These are phyloP conservation scores for Bipolaris oryzae DNA, from an alignment of 2,329 filamentous ascomycete species.

Conservation along the genomic window DNA sequence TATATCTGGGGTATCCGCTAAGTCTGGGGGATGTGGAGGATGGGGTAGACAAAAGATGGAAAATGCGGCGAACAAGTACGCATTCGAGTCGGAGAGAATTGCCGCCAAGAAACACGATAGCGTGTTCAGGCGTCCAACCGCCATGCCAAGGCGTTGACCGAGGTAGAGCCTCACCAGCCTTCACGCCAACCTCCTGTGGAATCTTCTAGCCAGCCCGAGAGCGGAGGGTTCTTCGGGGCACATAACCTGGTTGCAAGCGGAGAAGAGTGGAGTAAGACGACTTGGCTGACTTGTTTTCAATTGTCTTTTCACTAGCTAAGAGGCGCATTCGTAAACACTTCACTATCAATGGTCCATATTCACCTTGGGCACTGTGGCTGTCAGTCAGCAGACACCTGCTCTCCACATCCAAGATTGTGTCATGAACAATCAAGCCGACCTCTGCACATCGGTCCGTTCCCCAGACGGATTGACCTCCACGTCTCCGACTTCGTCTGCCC, in stretches of 20 bases:
- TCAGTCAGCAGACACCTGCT: not conserved
- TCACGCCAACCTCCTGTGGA: not conserved
- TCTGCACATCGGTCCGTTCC: not conserved
- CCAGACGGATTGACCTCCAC: not conserved
- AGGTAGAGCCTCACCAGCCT: constrained; percentile 9
- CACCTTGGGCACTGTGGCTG: not conserved
- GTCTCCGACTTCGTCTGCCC: constrained; percentile 1
- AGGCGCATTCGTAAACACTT: not conserved
- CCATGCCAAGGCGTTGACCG: not conserved
- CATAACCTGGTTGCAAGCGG: not conserved
- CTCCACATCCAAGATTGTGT: not conserved
- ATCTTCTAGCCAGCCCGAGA: not conserved
- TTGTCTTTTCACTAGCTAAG: not conserved
- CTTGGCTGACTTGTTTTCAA: not conserved
- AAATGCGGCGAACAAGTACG: constrained; percentile 1
- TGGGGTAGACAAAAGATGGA: not conserved
- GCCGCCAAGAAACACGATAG: not conserved
- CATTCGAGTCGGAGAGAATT: not conserved
- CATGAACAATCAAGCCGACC: not conserved
- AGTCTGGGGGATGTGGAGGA: not conserved
- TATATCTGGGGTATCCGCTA: not conserved
- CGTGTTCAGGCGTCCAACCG: not conserved
- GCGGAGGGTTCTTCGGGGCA: not conserved
- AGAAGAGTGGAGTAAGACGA: not conserved
- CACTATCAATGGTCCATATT: not conserved